Evolutionary conservation across 495 filamentous ascomycete species (phyloP).

Genomic region (Podospora fimiseda): DNA sequence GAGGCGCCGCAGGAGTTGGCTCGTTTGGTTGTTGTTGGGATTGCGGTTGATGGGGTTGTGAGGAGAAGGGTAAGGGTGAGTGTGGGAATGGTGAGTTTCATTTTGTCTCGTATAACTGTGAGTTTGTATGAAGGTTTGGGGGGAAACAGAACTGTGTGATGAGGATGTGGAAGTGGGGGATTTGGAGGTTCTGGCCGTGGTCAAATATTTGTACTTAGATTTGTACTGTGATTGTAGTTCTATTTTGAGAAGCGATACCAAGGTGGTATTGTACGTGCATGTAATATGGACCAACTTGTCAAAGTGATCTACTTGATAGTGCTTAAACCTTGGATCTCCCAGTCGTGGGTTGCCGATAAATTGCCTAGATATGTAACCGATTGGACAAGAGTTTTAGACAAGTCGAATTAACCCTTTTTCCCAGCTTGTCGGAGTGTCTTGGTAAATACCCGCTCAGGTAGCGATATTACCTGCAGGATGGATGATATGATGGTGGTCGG

Average conservation of each 20-base stretch:
- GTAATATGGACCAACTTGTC: background rate
- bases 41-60: background rate
- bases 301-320: too few species aligned
- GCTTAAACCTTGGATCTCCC: background rate
- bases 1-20: constrained; percentile 2
- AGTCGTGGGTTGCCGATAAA: background rate
- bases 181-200: background rate
- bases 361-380: background rate
- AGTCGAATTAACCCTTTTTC: background rate
- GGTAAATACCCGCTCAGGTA: background rate
- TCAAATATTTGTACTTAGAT: background rate
- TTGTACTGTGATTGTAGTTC: constrained; percentile 20
- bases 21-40: background rate
- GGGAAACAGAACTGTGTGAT: background rate
- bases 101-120: background rate
- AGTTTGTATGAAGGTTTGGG: background rate
- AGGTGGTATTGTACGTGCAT: background rate
- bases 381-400: background rate
- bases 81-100: background rate
- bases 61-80: background rate
- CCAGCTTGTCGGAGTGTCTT: background rate
- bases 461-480: background rate
- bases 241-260: background rate
- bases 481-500: background rate
- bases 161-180: background rate